A percentile compares a stretch with the other conserved stretches of the same genome.
These are phyloP conservation scores for Cryptosporidium muris DNA, from an alignment of 169 alveolate genomes.

Conservation along the genomic window DNA sequence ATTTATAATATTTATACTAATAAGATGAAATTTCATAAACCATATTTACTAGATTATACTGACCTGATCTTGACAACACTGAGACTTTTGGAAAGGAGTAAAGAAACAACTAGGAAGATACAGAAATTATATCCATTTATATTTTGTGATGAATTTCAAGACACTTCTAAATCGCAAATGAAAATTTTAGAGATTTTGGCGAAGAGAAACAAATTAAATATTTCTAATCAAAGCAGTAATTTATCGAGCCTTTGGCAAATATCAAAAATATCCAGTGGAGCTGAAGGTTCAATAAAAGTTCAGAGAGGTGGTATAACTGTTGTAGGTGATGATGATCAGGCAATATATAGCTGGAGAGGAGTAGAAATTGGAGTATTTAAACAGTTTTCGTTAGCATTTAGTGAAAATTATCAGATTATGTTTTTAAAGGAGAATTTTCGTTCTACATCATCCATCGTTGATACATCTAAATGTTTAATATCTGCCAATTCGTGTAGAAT, in stretches of 20 bases:
- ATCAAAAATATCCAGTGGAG: background rate
- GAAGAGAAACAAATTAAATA: background rate
- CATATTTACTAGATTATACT: conserved; percentile 77
- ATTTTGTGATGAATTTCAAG: conserved; percentile 84
- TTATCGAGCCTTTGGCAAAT: background rate
- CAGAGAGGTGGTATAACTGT: conserved; percentile 75
- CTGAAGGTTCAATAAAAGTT: background rate
- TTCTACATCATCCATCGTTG: conserved; percentile 75
- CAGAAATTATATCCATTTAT: conserved; percentile 75
- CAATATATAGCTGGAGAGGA: conserved; percentile 83
- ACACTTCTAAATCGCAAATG: conserved; percentile 79
- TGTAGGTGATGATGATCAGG: conserved; percentile 85
- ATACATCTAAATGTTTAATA: conserved; percentile 70
- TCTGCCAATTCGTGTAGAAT: conserved; percentile 72
- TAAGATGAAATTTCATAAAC: conserved; percentile 60
- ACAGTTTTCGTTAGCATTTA: conserved; percentile 56
- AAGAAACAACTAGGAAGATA: conserved; percentile 54
- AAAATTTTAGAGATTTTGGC: conserved; percentile 70
- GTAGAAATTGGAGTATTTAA: conserved; percentile 75
- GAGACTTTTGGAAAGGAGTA: conserved; percentile 69
- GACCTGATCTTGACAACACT: conserved; percentile 71
- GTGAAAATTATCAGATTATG: conserved; percentile 36
- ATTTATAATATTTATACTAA: conserved; percentile 48
- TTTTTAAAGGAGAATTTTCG: conserved; percentile 76
- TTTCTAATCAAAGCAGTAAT: background rate